These are phyloP conservation scores for Pseudocercospora vitis DNA, from an alignment of 2,329 filamentous ascomycete genomes.

Conservation along the genomic window DNA sequence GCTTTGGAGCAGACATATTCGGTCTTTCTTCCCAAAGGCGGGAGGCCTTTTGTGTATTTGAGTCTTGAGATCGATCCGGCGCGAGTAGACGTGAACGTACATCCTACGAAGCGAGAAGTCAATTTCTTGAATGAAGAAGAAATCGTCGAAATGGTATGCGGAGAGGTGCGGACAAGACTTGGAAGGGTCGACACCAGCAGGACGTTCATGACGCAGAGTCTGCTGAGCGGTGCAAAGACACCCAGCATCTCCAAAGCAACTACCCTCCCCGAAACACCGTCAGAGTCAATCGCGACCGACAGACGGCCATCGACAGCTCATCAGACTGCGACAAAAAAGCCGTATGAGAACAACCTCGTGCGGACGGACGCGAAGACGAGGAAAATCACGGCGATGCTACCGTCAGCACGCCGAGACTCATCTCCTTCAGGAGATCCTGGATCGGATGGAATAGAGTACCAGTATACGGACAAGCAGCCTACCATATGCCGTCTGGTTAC, in stretches of 20 bases:
- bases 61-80: conserved; percentile 89
- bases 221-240: conserved; percentile 66
- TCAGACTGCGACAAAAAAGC: conserved; percentile 46
- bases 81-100: conserved; percentile 93
- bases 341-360: conserved; percentile 83
- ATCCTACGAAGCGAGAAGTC: conserved; percentile 94
- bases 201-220: conserved; percentile 89
- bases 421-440: conserved; percentile 36
- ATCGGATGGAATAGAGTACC: conserved; percentile 65
- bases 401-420: conserved; percentile 50
- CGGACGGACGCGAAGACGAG: conserved; percentile 84
- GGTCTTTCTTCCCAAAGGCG: conserved; percentile 84
- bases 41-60: conserved; percentile 90
- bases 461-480: conserved; percentile 67
- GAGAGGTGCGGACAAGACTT: conserved; percentile 72
- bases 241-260: conserved; percentile 48
- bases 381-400: conserved; percentile 96
- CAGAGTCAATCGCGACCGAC: conserved; percentile 35
- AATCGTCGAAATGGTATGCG: conserved; percentile 82
- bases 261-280: conserved; percentile 36
- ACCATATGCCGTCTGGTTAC: conserved; percentile 75
- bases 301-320: conserved; percentile 36
- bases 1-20: conserved; percentile 88
- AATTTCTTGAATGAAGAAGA: conserved; percentile 98
- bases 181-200: conserved; percentile 89